Base-by-base conservation (phyloP, 2,329 filamentous ascomycete genomes). In the Exophiala calicioides region DNA sequence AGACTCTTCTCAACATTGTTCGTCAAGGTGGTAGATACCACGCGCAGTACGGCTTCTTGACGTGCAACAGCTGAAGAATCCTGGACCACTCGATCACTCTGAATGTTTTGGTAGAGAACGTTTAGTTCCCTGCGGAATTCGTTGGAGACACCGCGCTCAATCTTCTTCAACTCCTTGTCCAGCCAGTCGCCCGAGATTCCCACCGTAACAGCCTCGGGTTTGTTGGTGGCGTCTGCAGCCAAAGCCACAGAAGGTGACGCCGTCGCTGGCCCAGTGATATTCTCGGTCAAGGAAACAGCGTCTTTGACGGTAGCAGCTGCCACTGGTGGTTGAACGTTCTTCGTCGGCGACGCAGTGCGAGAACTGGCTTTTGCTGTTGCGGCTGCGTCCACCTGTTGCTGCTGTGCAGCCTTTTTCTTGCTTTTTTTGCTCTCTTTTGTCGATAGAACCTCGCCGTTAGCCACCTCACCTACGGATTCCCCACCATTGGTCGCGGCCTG, bases 1-100 rank as follows among this genome's bases (percentile, higher is more conserved):
- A 96, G 77, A 16, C 88, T 87, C 60, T 86, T 84, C 66, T 88
- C 84, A 18, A 88, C 80, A 46, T 87, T 87, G 50, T 85, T 82
- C 8, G 80, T 81, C 33, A 88, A 67, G 2, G 84, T 86, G 52
- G 74, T 79, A 1, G 84, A 86, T 3, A 88, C 80, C 42, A 87
- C 68, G 20, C 81, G 80, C 32, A 88, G 74, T 15, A 88, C 75
- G 30, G 83, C 80, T 57, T 87, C 82, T 60, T 86, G 83, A 61
- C 84, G 82, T n/a, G 81, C 78, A 30, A 76, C 72, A 29, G 77
- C 76, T 13, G 81, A 75, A 39, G 80, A 80, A 60, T 84, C 81
- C 61, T 82, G 77, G 32, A 78, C 75, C 44, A 80, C 78, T 59
- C 79, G 79, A 57, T 95, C 90, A 37, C 87, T 82, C 65, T 76